Percentiles rank a stretch among this genome's conserved stretches.
phyloP scores from a whole-genome alignment of 2,329 filamentous ascomycete species.

The Colletotrichum chlorophyti region DNA sequence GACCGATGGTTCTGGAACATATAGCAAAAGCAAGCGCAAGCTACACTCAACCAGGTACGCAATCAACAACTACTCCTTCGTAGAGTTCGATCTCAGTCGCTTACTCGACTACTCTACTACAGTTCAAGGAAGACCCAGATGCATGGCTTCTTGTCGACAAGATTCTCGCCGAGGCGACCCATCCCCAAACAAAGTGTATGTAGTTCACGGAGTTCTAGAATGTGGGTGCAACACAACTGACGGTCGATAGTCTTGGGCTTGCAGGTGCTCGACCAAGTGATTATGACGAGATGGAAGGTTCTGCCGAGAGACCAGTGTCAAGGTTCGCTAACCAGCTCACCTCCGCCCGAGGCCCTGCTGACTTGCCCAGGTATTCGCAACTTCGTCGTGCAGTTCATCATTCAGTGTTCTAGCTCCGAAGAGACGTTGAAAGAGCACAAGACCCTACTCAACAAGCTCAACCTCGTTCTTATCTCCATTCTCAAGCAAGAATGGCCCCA shows the following conservation, averaged over 20 bases:
- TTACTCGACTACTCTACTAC: conserved; percentile 36
- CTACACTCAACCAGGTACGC: conserved; percentile 87
- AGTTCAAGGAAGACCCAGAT: conserved; percentile 99
- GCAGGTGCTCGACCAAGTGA: conserved; percentile 97
- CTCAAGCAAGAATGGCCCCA: conserved; percentile 99
- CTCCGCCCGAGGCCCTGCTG: not conserved
- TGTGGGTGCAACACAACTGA: conserved; percentile 6
- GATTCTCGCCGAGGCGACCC: conserved; percentile 91
- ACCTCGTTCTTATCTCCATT: conserved; percentile 95
- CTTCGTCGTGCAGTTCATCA: conserved; percentile 98
- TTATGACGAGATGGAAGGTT: conserved; percentile 99
- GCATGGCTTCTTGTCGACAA: conserved; percentile 97
- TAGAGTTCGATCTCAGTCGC: not conserved
- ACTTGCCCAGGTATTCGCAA: conserved; percentile 83
- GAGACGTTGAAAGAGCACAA: conserved; percentile 85
- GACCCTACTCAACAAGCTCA: conserved; percentile 96
- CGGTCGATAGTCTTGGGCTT: conserved; percentile 77
- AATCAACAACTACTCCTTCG: conserved; percentile 27
- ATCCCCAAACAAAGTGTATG: conserved; percentile 95
- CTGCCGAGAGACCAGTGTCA: conserved; percentile 94
- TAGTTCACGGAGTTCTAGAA: conserved; percentile 31
- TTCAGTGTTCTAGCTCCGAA: conserved; percentile 89
- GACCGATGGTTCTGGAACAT: conserved; percentile 45
- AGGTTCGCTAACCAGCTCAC: conserved; percentile 52
- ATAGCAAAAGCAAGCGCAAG: conserved; percentile 96